Percentiles rank a stretch among this genome's conserved stretches.
Evolutionary conservation across 441 rosid genomes (phyloP).

Genomic region (Croton setiger): DNA sequence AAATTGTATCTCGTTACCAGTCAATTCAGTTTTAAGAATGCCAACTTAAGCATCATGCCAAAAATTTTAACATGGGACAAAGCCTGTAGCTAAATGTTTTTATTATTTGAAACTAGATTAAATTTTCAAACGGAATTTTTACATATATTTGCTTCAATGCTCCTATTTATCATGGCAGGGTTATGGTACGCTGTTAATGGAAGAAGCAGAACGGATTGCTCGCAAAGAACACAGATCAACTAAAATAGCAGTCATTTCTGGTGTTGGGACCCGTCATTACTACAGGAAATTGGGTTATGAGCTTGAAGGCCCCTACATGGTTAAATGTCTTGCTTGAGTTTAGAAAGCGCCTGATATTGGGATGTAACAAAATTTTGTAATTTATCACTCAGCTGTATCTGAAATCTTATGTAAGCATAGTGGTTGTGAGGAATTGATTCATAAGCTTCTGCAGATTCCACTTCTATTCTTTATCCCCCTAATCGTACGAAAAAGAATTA

Average conservation of each 20-base stretch:
- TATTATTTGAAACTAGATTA: background rate
- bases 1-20: background rate
- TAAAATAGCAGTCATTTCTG: conserved; percentile 88
- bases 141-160: background rate
- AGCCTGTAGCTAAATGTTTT: background rate
- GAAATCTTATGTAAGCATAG: background rate
- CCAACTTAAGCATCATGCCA: background rate
- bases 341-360: background rate
- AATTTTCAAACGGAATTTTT: background rate
- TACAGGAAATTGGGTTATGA: conserved; percentile 92
- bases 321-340: conserved; percentile 61
- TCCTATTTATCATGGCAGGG: conserved; percentile 44
- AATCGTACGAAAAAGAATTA: too few species aligned
- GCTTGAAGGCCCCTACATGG: conserved; percentile 98
- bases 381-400: background rate
- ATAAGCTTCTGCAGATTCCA: too few species aligned
- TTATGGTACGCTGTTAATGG: conserved; percentile 98
- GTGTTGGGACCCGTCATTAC: conserved; percentile 97
- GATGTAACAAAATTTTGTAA: conserved; percentile 33
- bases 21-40: background rate
- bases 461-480: too few species aligned
- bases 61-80: background rate
- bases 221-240: conserved; percentile 73
- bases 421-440: too few species aligned
- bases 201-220: conserved; percentile 91